Evolutionary conservation across 1,284 basidiomycete species (phyloP).

Genomic region (Prillingera fragicola): DNA sequence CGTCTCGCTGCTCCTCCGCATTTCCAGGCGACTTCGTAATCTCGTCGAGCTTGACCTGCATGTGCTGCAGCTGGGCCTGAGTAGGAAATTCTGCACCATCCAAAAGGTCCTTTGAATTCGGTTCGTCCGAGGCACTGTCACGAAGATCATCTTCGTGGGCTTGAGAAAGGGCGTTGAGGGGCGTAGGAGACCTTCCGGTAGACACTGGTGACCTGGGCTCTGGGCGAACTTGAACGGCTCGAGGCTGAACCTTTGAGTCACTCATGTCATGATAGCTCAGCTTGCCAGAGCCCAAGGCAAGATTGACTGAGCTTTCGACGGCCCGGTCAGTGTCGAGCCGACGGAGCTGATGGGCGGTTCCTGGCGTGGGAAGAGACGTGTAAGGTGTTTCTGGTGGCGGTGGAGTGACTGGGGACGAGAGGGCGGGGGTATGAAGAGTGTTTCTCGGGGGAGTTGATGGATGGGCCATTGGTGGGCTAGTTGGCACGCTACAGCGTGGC

Average conservation of each 20-base stretch:
- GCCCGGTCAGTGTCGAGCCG: neutral
- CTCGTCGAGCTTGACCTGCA: conserved; percentile 13
- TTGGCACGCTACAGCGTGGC: no score
- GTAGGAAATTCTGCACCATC: conserved; percentile 10
- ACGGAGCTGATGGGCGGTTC: neutral
- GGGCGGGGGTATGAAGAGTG: conserved; percentile 13
- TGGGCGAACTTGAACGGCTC: neutral
- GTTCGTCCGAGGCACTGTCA: no score
- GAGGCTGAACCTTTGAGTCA: neutral
- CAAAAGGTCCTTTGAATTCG: no score
- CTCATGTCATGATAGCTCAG: conserved; percentile 8
- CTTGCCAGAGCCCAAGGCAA: no score
- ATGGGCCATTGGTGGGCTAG: conserved; percentile 10
- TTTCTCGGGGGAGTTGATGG: conserved; percentile 19
- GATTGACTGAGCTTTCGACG: no score
- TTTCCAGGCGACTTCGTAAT: no score
- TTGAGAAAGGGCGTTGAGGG: no score
- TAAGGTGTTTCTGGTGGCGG: conserved; percentile 21
- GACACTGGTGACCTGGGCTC: no score
- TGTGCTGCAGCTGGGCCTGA: conserved; percentile 14
- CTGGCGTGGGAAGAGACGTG: conserved; percentile 21
- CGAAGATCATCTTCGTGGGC: no score
- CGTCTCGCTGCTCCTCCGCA: conserved; percentile 13
- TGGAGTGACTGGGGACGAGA: conserved; percentile 28
- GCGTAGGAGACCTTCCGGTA: no score